These are phyloP conservation scores for Fibroporia radiculosa DNA, from an alignment of 768 basidiomycete species.

Conservation along the genomic window DNA sequence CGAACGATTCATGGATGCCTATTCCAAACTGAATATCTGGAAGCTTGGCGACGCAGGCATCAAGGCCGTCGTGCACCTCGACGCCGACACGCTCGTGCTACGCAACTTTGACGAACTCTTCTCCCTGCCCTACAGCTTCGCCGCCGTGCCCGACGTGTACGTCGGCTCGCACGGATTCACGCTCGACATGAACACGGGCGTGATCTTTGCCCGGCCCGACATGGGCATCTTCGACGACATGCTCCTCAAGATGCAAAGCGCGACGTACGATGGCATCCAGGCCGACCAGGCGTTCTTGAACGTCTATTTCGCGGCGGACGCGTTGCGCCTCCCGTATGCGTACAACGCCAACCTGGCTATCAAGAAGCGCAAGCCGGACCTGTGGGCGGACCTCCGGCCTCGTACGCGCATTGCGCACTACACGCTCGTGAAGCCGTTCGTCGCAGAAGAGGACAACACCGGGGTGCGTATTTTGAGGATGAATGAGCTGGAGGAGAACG, in stretches of 20 bases:
- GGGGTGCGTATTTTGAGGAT: slow-evolving; percentile 14
- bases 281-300: slow-evolving; percentile 38
- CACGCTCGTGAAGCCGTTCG: slow-evolving; percentile 27
- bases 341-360: slow-evolving; percentile 36
- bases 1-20: slow-evolving; percentile 31
- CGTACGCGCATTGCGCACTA: slow-evolving; percentile 33
- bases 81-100: slow-evolving; percentile 36
- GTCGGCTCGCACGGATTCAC: slow-evolving; percentile 24
- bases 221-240: slow-evolving; percentile 23
- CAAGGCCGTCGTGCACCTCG: slow-evolving; percentile 29
- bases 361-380: slow-evolving; percentile 23
- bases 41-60: slow-evolving; percentile 23
- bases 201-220: slow-evolving; percentile 29
- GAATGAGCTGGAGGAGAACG: slow-evolving; percentile 17
- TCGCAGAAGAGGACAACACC: slow-evolving; percentile 4
- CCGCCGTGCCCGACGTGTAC: slow-evolving; percentile 34
- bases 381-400: slow-evolving; percentile 27
- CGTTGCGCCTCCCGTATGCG: slow-evolving; percentile 29
- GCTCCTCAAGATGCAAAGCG: slow-evolving; percentile 21
- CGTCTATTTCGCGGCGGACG: slow-evolving; percentile 29
- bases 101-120: slow-evolving; percentile 40
- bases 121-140: slow-evolving; percentile 31
- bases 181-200: slow-evolving; percentile 33
- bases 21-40: slow-evolving; percentile 38
- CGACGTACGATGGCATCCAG: slow-evolving; percentile 24